Conservation (phyloP, 192 early-diverging fungal species). For the Chytriomyces sp. region DNA sequence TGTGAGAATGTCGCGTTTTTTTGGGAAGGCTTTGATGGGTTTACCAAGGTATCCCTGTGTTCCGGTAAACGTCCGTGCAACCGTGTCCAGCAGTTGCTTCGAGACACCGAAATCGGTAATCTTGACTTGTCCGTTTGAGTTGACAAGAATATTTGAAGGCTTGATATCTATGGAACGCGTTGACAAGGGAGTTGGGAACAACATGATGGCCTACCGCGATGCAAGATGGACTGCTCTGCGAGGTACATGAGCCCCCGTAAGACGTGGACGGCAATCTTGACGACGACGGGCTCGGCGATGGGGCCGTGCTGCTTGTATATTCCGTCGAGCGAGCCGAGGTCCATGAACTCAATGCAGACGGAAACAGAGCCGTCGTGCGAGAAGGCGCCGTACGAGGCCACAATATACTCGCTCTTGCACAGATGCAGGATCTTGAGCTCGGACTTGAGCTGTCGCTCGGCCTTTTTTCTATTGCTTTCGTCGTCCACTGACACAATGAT, state of each 20-base stretch:
- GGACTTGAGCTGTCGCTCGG: constrained; percentile 79
- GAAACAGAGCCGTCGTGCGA: constrained; percentile 77
- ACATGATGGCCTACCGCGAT: constrained; percentile 72
- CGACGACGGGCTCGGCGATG: constrained; percentile 88
- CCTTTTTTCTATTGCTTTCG: constrained; percentile 53
- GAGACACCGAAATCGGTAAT: constrained; percentile 98
- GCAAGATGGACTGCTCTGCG: constrained; percentile 84
- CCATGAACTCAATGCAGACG: constrained; percentile 98
- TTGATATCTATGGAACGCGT: constrained; percentile 85
- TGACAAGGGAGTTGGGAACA: background rate
- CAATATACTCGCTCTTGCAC: constrained; percentile 91
- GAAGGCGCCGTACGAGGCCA: constrained; percentile 88
- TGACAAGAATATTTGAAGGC: constrained; percentile 95
- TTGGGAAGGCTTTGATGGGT: background rate
- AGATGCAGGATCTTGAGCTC: constrained; percentile 88
- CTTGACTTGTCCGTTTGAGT: constrained; percentile 87
- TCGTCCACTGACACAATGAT: constrained; percentile 39
- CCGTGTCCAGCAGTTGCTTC: constrained; percentile 82
- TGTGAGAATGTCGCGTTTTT: too few species aligned
- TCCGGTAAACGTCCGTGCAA: constrained; percentile 94
- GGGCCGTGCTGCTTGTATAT: constrained; percentile 84
- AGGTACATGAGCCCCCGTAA: constrained; percentile 90
- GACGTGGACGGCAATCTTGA: constrained; percentile 87
- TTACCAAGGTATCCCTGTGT: constrained; percentile 94
- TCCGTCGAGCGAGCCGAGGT: constrained; percentile 87